Conservation (phyloP, 306 rosid genomes). For the Begonia masoniana region DNA sequence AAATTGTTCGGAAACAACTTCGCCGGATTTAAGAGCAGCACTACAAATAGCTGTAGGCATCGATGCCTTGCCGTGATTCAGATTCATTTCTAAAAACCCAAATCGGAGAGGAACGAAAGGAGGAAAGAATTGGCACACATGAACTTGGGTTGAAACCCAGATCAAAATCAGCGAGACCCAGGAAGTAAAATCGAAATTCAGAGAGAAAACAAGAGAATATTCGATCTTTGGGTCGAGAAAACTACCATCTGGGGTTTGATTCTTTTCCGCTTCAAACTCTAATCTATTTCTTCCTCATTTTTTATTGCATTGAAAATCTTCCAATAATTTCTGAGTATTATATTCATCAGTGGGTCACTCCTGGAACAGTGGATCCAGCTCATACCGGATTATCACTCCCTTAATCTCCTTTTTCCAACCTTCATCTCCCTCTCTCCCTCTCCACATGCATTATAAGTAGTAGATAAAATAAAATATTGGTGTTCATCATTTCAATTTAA, state of each 20-base stretch:
- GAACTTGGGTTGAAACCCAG: slow-evolving; percentile 11
- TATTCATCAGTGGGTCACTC: slow-evolving; percentile 37
- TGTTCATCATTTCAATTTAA: too few relatives aligned
- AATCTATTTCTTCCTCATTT: neutral
- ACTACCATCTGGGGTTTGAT: neutral
- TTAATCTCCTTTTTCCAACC: neutral
- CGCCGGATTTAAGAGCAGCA: slow-evolving; percentile 35
- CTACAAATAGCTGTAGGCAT: slow-evolving; percentile 38
- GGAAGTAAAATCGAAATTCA: neutral
- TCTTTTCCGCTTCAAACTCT: neutral
- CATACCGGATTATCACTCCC: slow-evolving; percentile 29
- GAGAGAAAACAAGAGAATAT: slow-evolving; percentile 1
- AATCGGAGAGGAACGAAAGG: slow-evolving; percentile 10
- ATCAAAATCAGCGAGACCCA: slow-evolving; percentile 25
- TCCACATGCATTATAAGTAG: slow-evolving; percentile 4
- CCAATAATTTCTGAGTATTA: slow-evolving; percentile 11
- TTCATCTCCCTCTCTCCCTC: neutral
- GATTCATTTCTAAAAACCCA: slow-evolving; percentile 51
- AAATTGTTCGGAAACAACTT: slow-evolving; percentile 61
- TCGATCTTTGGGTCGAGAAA: neutral
- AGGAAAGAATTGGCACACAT: neutral
- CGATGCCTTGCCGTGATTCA: slow-evolving; percentile 49
- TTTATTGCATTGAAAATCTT: neutral
- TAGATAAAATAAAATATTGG: too few relatives aligned
- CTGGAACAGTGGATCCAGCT: slow-evolving; percentile 90